phyloP scores from a whole-genome alignment of 2,329 filamentous ascomycete genomes.

The Pseudocercospora pini-densiflorae region DNA sequence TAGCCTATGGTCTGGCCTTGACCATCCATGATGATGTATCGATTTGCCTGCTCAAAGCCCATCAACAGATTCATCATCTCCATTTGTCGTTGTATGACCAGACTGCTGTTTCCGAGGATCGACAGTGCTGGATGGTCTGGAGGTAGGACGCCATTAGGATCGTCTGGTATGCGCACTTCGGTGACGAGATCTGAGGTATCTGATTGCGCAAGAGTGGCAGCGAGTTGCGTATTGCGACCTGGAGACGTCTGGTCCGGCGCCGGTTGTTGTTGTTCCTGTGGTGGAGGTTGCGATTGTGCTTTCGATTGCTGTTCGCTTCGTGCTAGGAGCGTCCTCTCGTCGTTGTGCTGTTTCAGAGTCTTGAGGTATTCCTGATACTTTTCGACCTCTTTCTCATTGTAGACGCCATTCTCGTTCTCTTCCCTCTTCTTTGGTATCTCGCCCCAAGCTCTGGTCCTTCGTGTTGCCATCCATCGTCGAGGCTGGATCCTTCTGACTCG shows the following conservation, averaged over 20 bases:
- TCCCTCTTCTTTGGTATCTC: slow-evolving; percentile 3
- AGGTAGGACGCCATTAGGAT: slow-evolving; percentile 63
- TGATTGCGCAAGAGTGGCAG: slow-evolving; percentile 51
- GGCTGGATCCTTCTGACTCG: not conserved
- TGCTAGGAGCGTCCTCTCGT: not conserved
- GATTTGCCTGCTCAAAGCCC: slow-evolving; percentile 70
- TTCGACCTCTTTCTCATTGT: slow-evolving; percentile 22
- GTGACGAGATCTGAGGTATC: slow-evolving; percentile 57
- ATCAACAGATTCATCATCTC: slow-evolving; percentile 70
- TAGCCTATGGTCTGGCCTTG: slow-evolving; percentile 67
- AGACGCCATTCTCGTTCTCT: slow-evolving; percentile 25
- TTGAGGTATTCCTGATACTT: not conserved
- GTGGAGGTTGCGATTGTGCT: not conserved
- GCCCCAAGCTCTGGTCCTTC: slow-evolving; percentile 1
- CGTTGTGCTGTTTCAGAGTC: not conserved
- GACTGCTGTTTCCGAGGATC: slow-evolving; percentile 63
- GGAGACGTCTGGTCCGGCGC: slow-evolving; percentile 35
- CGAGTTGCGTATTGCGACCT: slow-evolving; percentile 43
- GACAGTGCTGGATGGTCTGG: slow-evolving; percentile 61
- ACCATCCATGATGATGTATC: slow-evolving; percentile 68
- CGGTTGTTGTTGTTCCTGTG: slow-evolving; percentile 18
- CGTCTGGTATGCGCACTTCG: slow-evolving; percentile 65
- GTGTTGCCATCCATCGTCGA: slow-evolving; percentile 3
- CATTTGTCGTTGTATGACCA: slow-evolving; percentile 66
- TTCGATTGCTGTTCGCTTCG: slow-evolving; percentile 7